A percentile compares a stretch with the other conserved stretches of the same genome.
These are phyloP conservation scores for Osmanthus fragrans DNA, from an alignment of 257 asterid species.

Conservation along the genomic window DNA sequence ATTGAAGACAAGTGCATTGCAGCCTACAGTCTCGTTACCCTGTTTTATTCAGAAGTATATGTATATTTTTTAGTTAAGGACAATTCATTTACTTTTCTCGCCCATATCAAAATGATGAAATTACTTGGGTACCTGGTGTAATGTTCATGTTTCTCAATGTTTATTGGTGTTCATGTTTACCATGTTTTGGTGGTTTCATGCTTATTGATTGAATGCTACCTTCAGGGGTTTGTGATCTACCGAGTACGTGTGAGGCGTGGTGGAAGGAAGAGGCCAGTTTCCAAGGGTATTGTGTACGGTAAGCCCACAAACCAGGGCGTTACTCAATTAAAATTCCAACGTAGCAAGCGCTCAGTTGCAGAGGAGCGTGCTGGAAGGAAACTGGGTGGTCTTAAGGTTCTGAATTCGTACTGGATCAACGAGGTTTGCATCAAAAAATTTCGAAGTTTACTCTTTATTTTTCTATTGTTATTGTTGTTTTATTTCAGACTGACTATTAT, in stretches of 20 bases:
- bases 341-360: neutral
- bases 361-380: slow-evolving; percentile 1
- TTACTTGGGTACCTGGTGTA: neutral
- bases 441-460: neutral
- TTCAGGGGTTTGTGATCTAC: slow-evolving; percentile 14
- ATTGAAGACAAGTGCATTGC: neutral
- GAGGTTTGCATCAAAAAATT: neutral
- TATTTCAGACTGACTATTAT: neutral
- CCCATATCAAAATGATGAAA: neutral
- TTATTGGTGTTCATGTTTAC: neutral
- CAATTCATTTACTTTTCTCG: neutral
- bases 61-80: neutral
- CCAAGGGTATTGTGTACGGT: neutral
- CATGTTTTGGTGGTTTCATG: neutral
- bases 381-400: slow-evolving; percentile 15
- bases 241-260: slow-evolving; percentile 15
- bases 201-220: neutral
- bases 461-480: too few species aligned
- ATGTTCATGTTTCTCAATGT: neutral
- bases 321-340: neutral
- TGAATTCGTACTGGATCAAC: slow-evolving; percentile 15
- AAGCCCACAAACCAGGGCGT: neutral
- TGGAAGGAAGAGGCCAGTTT: slow-evolving; percentile 19
- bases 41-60: neutral
- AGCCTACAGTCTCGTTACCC: neutral